Evolutionary conservation across 305 asterid genomes (phyloP).

Genomic region (Fraxinus latifolia): DNA sequence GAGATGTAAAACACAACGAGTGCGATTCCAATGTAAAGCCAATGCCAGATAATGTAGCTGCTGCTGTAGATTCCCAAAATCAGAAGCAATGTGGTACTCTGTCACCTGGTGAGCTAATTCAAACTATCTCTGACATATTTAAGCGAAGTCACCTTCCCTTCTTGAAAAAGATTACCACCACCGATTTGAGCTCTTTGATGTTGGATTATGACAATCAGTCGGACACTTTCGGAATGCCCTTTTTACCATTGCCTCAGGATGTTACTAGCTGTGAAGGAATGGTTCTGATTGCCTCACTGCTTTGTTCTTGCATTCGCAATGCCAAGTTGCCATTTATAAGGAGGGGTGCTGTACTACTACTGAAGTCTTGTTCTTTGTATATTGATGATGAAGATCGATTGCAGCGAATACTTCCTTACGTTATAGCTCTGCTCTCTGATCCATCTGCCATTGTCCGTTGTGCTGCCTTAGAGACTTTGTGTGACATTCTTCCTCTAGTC

Average conservation of each 20-base stretch:
- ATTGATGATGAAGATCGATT: conserved; percentile 90
- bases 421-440: conserved; percentile 90
- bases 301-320: conserved; percentile 94
- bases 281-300: conserved; percentile 94
- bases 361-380: conserved; percentile 88
- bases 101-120: conserved; percentile 78
- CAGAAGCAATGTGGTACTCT: conserved; percentile 50
- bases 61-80: conserved; percentile 39
- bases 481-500: conserved; percentile 92
- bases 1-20: conserved; percentile 62
- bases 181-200: conserved; percentile 61
- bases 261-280: conserved; percentile 90
- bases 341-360: conserved; percentile 82
- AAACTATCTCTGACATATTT: conserved; percentile 60
- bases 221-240: conserved; percentile 90
- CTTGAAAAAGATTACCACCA: conserved; percentile 64
- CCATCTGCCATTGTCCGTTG: conserved; percentile 96
- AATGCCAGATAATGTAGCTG: conserved; percentile 42
- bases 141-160: conserved; percentile 80
- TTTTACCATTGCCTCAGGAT: conserved; percentile 79
- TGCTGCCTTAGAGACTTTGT: conserved; percentile 91
- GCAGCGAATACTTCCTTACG: conserved; percentile 97
- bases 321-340: conserved; percentile 88
- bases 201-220: conserved; percentile 78
- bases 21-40: conserved; percentile 40